Evolutionary conservation across 176 grass and related monocot species (phyloP).

Genomic region (Tuctoria greenei): DNA sequence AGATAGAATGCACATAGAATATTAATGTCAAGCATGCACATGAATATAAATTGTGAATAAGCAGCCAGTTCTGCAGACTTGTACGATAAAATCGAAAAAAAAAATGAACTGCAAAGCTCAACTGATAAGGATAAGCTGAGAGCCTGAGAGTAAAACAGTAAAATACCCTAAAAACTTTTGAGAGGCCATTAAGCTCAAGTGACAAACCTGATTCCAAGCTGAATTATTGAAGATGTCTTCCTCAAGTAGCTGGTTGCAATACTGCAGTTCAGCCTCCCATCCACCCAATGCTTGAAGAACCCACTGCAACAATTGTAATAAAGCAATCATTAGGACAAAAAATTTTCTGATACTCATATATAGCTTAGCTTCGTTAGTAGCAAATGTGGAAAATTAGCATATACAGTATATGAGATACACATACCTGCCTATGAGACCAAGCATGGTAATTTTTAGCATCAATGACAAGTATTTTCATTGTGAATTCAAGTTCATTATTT

Average conservation of each 20-base stretch:
- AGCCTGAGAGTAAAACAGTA: neutral
- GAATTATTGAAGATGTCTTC: conserved; percentile 98
- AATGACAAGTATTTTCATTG: conserved; percentile 52
- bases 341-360: neutral
- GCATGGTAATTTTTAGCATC: conserved; percentile 98
- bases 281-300: conserved; percentile 87
- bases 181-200: conserved; percentile 6
- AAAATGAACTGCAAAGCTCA: conserved; percentile 3
- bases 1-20: conserved; percentile 8
- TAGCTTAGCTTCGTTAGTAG: conserved; percentile 18
- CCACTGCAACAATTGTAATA: conserved; percentile 63
- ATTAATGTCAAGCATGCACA: conserved; percentile 10
- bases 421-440: conserved; percentile 98
- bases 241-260: conserved; percentile 69
- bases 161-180: neutral
- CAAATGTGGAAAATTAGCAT: conserved; percentile 1
- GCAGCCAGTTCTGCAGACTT: neutral
- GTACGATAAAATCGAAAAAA: neutral
- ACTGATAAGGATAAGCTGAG: conserved; percentile 7
- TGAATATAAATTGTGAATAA: neutral
- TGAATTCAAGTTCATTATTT: conserved; percentile 77
- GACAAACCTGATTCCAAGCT: conserved; percentile 95
- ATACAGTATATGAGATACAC: neutral
- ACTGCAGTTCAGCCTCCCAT: conserved; percentile 85
- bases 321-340: conserved; percentile 24